A percentile compares a stretch with the other conserved stretches of the same genome.
Evolutionary conservation across 495 filamentous ascomycete genomes (phyloP).

Genomic region (Bombardia bombarda): DNA sequence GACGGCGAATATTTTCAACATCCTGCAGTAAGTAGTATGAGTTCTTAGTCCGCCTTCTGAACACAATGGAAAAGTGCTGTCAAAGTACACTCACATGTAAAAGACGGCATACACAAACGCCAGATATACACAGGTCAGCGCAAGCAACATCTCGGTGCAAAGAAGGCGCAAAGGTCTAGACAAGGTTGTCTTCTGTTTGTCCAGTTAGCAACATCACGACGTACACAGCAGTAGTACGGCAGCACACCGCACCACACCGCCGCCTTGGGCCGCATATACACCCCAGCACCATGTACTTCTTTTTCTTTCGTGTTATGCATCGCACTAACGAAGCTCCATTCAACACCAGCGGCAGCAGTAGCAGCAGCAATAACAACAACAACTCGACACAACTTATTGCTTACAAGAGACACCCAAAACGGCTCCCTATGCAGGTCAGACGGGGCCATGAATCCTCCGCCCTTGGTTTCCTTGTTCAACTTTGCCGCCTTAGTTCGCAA

Average conservation of each 20-base stretch:
- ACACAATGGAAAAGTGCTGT: neutral
- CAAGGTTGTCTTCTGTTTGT: constrained; percentile 18
- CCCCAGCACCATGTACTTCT: too few relatives aligned
- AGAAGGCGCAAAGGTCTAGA: constrained; percentile 47
- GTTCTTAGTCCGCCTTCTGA: neutral
- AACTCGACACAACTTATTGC: too few relatives aligned
- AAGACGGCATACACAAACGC: constrained; percentile 61
- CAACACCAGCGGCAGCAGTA: neutral
- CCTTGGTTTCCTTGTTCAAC: constrained; percentile 31
- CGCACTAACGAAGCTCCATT: neutral
- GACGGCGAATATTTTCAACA: constrained; percentile 51
- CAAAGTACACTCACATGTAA: constrained; percentile 41
- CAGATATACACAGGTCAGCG: constrained; percentile 54
- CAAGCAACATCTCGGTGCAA: constrained; percentile 52
- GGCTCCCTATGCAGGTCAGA: constrained; percentile 10
- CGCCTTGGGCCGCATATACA: too few relatives aligned
- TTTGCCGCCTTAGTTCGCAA: constrained; percentile 37
- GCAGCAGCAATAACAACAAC: neutral
- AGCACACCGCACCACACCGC: too few relatives aligned
- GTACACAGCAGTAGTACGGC: neutral
- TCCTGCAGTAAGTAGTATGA: constrained; percentile 3
- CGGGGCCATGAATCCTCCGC: constrained; percentile 10
- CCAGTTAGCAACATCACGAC: neutral
- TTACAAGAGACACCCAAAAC: constrained; percentile 15
- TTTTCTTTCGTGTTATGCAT: too few relatives aligned